Base-by-base conservation (phyloP, 2,329 filamentous ascomycete species). In the Pseudopithomyces maydicus region DNA sequence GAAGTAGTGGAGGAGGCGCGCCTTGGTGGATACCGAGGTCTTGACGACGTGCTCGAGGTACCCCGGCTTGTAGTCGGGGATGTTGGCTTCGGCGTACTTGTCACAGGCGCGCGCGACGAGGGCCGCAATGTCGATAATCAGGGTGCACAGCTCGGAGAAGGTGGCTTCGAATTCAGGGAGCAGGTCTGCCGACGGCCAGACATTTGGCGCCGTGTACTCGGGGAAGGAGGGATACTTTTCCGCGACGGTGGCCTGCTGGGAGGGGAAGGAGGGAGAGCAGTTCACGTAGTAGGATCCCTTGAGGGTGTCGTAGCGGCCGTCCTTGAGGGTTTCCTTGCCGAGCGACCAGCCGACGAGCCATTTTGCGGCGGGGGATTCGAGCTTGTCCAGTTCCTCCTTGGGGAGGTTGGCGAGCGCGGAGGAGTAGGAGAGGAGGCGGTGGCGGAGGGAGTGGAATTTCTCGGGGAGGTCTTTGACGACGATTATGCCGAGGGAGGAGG, bases 81-180 rank as follows among this genome's bases (percentile, higher is more conserved):
- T 91, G 62, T 96, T 91, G 55, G 85, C 82, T 72, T 87, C 83
- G 1, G 93, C 95, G 76, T 92, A 98, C 54, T 84, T 84, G 79
- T 97, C 94, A 76, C 94, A 97, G 3, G 91, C 92, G n/a, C 88
- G 81, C 1, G 95, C 95, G 6, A 99, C 95, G 8, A 98, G 82
- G 3, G 90, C 90, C 1, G 92, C 95, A 0, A 89, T 90, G 69
- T 97, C 92, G 64, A 98, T 97, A 68, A 98, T 91, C 61, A 98
- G 78, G 0, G 80, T 81, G 74, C 93, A 97, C 29, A 98, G 83
- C 38, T 85, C 81, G 64, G 94, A 88, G 59, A 96, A 85, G 0
- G 87, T 86, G 36, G 80, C 76, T 57, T 85, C 85, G 78, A 97
- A 97, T 0, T 89, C 90, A 0, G 92, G 90, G 1, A 98, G 81